Base-by-base conservation (phyloP, 352 stramenopile genomes). In the Globisporangium nunn region DNA sequence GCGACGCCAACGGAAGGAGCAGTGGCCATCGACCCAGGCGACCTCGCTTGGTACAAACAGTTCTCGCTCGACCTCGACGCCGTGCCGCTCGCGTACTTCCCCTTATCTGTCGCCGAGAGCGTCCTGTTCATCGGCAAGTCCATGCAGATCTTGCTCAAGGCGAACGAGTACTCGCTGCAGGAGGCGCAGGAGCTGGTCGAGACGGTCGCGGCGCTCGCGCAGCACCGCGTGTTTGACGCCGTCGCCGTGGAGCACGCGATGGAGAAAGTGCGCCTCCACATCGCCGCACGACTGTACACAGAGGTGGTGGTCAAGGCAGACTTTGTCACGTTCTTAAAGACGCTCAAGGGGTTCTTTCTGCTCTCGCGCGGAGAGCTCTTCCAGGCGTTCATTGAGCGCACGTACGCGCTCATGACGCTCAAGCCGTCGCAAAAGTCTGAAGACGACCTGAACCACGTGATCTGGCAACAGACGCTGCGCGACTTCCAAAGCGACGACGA, bases 111-210 rank as follows among this genome's bases (percentile, higher is more conserved):
- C 29, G 72, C 77, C 0, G 76, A 91, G 31, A 88, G 69, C 60
- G 70, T 91, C 7, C 77, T 89, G 41, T 81, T 77, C 44, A 80
- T 93, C 31, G 77, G 78, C 56, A 80, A 89, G 45, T 73, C 73
- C 1, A 68, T 87, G 33, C 68, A 77, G 29, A 81, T 90, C 40
- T 64, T 91, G 35, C 66, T 71, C 1, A 62, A 64, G 15, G 66
- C 75, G 6, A 70, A 78, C 33, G 64, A 75, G 30, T 81, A 88
- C 48, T 69, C 67, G 4, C 67, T 75, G 0, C 45, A 68, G 4
- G 74, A 91, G 30, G 72, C 75, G 11, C 70, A 88, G n/a, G 54
- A 75, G 17, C 53, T 91, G 12, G 63, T 81, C 3, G 29, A 52
- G 4, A 61, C 55, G 0, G 75, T 91, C 41, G 68, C 59, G 7